phyloP scores from a whole-genome alignment of 805 yeast genomes.

The Clavispora santaluciae region DNA sequence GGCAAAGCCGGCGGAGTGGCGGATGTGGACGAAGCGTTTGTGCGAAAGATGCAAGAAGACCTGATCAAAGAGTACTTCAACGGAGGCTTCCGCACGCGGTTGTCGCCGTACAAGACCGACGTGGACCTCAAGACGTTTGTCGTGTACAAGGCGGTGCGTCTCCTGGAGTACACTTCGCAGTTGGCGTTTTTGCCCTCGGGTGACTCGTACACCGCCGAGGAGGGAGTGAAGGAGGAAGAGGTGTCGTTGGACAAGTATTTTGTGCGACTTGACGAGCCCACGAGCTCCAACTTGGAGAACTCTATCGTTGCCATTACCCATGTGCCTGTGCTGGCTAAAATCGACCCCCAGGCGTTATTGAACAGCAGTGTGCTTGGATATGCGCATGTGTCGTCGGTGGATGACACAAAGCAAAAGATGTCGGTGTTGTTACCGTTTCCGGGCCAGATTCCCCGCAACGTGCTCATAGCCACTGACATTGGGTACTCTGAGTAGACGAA shows the following conservation, averaged over 20 bases:
- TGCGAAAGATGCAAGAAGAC: conserved; percentile 68
- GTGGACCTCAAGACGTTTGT: conserved; percentile 57
- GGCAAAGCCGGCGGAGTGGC: conserved; percentile 74
- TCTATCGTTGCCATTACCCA: conserved; percentile 61
- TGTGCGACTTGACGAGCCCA: conserved; percentile 38
- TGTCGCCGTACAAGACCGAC: conserved; percentile 85
- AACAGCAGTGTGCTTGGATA: conserved; percentile 71
- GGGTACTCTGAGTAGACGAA: conserved; percentile 68
- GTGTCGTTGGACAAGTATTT: conserved; percentile 29
- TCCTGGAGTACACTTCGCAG: conserved; percentile 31
- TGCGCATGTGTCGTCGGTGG: conserved; percentile 65
- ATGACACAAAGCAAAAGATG: conserved; percentile 65
- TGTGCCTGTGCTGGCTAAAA: conserved; percentile 31
- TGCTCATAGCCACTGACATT: conserved; percentile 68
- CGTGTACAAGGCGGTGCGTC: conserved; percentile 55
- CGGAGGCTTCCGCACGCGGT: conserved; percentile 59
- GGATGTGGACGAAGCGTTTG: conserved; percentile 63
- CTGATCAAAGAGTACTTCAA: conserved; percentile 85
- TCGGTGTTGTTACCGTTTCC: conserved; percentile 84
- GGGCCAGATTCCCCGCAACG: conserved; percentile 72
- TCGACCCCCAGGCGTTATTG: conserved; percentile 44
- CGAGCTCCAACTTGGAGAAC: conserved; percentile 60
- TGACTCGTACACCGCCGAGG: conserved; percentile 35
- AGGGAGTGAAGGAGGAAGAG: conserved; percentile 10
- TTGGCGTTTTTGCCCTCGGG: conserved; percentile 41